Conservation (phyloP, 768 basidiomycete genomes). For the Collybia sp. region DNA sequence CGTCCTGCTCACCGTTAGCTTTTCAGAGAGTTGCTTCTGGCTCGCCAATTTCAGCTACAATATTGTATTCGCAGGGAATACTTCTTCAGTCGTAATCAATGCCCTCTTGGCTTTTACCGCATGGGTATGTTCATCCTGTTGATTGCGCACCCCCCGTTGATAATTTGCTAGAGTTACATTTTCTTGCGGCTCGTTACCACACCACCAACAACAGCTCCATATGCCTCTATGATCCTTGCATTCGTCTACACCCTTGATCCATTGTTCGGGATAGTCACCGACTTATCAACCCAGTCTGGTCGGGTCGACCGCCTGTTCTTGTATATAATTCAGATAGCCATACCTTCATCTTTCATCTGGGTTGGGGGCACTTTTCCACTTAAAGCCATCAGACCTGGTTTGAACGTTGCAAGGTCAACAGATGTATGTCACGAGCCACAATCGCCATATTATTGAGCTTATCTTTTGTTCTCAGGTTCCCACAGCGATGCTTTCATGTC, state of each 20-base stretch:
- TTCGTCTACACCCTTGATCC: conserved; percentile 2
- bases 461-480: conserved; percentile 33
- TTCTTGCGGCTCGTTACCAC: conserved; percentile 30
- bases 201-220: conserved; percentile 49
- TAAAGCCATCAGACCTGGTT: conserved; percentile 34
- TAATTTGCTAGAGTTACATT: too few relatives aligned
- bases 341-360: conserved; percentile 37
- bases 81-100: conserved; percentile 9
- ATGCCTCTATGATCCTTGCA: conserved; percentile 40
- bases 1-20: conserved; percentile 30
- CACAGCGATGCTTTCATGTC: conserved; percentile 44
- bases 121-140: conserved; percentile 40
- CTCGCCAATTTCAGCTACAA: conserved; percentile 35
- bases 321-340: conserved; percentile 22
- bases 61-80: conserved; percentile 17
- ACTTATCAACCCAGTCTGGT: too few relatives aligned
- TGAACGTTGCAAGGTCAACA: conserved; percentile 41
- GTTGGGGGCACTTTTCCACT: conserved; percentile 56
- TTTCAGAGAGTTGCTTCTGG: conserved; percentile 36
- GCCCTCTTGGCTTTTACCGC: conserved; percentile 31
- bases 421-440: conserved; percentile 33
- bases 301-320: conserved; percentile 3
- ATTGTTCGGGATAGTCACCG: too few relatives aligned
- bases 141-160: background rate
- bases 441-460: conserved; percentile 5